phyloP scores from a whole-genome alignment of 2,329 filamentous ascomycete species.

The Chaetomium strumarium region DNA sequence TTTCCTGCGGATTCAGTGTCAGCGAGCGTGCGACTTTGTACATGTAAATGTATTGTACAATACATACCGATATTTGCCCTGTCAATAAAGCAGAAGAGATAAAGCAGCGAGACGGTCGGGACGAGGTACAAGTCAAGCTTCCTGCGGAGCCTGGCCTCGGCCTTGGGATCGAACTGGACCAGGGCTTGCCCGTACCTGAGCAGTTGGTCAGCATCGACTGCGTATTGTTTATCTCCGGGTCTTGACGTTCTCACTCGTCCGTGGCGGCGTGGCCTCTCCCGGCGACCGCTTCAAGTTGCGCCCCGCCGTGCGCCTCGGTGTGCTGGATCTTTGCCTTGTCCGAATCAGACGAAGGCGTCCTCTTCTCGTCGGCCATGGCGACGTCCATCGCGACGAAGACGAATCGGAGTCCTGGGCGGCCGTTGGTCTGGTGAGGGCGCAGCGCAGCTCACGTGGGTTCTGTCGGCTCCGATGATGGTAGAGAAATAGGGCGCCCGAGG shows the following conservation, averaged over 20 bases:
- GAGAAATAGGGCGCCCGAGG: background rate
- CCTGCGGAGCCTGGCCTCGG: slow-evolving; percentile 48
- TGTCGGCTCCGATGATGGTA: background rate
- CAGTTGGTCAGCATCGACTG: background rate
- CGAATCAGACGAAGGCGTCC: slow-evolving; percentile 10
- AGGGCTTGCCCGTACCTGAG: slow-evolving; percentile 43
- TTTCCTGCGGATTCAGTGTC: slow-evolving; percentile 38
- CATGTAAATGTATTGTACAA: background rate
- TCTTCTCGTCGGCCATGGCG: slow-evolving; percentile 19
- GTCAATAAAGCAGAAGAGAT: slow-evolving; percentile 67
- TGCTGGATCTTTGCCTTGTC: slow-evolving; percentile 9
- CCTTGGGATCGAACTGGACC: slow-evolving; percentile 48
- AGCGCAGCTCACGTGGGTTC: background rate
- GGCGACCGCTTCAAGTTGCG: slow-evolving; percentile 22
- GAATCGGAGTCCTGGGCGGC: background rate
- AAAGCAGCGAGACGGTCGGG: slow-evolving; percentile 57
- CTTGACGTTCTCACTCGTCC: slow-evolving; percentile 34
- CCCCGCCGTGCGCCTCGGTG: slow-evolving; percentile 17
- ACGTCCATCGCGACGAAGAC: background rate
- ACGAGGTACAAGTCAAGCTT: slow-evolving; percentile 61
- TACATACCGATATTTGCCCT: slow-evolving; percentile 59
- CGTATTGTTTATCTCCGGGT: too few relatives aligned
- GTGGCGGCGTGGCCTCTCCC: slow-evolving; percentile 41
- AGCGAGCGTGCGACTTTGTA: background rate
- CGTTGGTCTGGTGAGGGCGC: background rate